Percentiles rank a stretch among this genome's conserved stretches.
phyloP scores from a whole-genome alignment of 2,329 filamentous ascomycete species.

The Aschersonia sp. region DNA sequence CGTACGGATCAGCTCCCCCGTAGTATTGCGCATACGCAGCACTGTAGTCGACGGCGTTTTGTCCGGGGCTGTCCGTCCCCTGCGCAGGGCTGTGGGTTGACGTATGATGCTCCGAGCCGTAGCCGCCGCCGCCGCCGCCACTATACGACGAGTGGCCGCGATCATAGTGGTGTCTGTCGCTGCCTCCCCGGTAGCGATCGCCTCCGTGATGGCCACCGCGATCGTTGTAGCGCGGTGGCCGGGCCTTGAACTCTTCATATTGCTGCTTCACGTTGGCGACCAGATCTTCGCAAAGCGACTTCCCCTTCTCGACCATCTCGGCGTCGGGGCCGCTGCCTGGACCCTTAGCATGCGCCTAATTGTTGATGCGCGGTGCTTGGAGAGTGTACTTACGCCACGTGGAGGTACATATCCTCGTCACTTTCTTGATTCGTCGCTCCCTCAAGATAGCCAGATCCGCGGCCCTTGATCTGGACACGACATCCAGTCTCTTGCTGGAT shows the following conservation, averaged over 20 bases:
- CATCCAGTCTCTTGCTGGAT: constrained; percentile 93
- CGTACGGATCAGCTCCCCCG: constrained; percentile 64
- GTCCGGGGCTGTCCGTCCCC: constrained; percentile 13
- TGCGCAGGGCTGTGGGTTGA: constrained; percentile 22
- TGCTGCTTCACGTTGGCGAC: constrained; percentile 75
- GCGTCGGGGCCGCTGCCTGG: constrained; percentile 63
- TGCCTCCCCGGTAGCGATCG: constrained; percentile 16
- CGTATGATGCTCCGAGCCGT: constrained; percentile 12
- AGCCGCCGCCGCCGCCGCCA: constrained; percentile 7
- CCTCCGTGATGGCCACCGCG: constrained; percentile 16
- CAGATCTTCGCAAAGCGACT: constrained; percentile 77
- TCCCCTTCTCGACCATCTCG: constrained; percentile 72
- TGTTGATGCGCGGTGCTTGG: not conserved
- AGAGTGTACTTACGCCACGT: constrained; percentile 61
- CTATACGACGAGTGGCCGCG: constrained; percentile 15
- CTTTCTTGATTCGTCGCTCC: constrained; percentile 77
- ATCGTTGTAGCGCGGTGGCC: constrained; percentile 48
- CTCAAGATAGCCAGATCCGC: constrained; percentile 88
- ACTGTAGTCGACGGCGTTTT: constrained; percentile 44
- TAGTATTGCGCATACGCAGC: constrained; percentile 80
- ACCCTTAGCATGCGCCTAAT: constrained; percentile 1
- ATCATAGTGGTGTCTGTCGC: constrained; percentile 14
- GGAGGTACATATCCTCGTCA: constrained; percentile 91
- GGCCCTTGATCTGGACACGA: constrained; percentile 95
- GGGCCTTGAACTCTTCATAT: constrained; percentile 82